Evolutionary conservation across 257 asterid species (phyloP).

Genomic region (Jacaranda copaia): DNA sequence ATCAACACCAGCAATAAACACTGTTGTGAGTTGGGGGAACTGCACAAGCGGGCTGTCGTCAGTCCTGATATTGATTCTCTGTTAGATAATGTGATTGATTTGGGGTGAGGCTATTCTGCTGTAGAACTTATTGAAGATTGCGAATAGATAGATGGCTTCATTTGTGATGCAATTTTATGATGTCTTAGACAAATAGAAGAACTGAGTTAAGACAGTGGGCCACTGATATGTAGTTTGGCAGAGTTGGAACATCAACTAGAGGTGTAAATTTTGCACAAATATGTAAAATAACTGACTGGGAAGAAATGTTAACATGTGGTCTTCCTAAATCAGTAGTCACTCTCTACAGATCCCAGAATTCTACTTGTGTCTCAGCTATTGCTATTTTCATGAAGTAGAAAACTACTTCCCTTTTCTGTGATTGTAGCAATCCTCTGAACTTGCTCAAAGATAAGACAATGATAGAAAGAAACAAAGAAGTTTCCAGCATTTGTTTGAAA

Average conservation of each 20-base stretch:
- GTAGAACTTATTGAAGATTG: neutral
- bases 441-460: no score
- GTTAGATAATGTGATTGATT: slow-evolving; percentile 38
- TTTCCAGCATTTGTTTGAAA: no score
- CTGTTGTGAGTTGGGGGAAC: slow-evolving; percentile 57
- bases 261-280: slow-evolving; percentile 2
- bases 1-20: slow-evolving; percentile 45
- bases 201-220: neutral
- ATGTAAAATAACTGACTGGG: neutral
- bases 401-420: no score
- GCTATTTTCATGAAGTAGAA: no score
- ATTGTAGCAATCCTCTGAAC: no score
- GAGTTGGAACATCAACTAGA: slow-evolving; percentile 9
- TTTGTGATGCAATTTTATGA: neutral
- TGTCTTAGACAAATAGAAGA: neutral
- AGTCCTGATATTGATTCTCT: slow-evolving; percentile 62
- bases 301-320: neutral
- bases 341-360: no score
- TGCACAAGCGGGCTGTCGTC: slow-evolving; percentile 51
- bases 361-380: no score
- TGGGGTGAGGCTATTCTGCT: slow-evolving; percentile 23
- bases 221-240: neutral
- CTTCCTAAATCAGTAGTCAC: no score
- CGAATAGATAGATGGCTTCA: slow-evolving; percentile 1
- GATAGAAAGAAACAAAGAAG: no score